These are phyloP conservation scores for Debaryomyces subglobosus DNA, from an alignment of 1,139 yeast species.

Conservation along the genomic window DNA sequence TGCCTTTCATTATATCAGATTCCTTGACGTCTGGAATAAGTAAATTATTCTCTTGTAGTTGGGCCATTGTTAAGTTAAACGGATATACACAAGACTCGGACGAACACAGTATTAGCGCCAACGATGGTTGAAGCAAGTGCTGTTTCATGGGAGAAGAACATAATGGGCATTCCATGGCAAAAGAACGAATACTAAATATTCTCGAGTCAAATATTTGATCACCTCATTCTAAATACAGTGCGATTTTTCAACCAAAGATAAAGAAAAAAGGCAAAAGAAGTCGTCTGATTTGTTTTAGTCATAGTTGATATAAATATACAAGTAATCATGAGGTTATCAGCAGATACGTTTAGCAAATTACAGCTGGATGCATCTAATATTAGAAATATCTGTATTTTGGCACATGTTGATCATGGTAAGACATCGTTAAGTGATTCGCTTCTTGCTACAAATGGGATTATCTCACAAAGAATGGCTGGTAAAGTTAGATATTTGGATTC, in stretches of 20 bases:
- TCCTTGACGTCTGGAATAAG: constrained; percentile 24
- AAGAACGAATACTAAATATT: background rate
- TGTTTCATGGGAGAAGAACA: constrained; percentile 27
- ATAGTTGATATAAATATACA: background rate
- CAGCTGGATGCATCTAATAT: constrained; percentile 73
- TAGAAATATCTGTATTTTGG: constrained; percentile 91
- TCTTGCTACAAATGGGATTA: constrained; percentile 93
- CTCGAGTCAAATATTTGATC: constrained; percentile 1
- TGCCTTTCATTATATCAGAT: constrained; percentile 28
- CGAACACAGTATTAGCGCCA: constrained; percentile 33
- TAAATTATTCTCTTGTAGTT: constrained; percentile 28
- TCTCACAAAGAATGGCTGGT: constrained; percentile 94
- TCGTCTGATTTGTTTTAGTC: background rate
- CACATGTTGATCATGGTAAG: constrained; percentile 99
- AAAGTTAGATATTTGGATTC: constrained; percentile 91
- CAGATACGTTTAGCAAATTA: constrained; percentile 63
- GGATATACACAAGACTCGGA: constrained; percentile 33
- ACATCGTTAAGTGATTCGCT: constrained; percentile 93
- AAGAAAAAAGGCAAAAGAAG: background rate
- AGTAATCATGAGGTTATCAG: constrained; percentile 50
- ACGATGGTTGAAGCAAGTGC: constrained; percentile 30
- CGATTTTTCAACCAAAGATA: constrained; percentile 3
- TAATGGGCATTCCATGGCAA: constrained; percentile 31
- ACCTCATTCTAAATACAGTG: constrained; percentile 3
- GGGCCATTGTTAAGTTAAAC: constrained; percentile 31